Evolutionary conservation across 1,284 basidiomycete genomes (phyloP).

Genomic region (Cystobasidium sp.): DNA sequence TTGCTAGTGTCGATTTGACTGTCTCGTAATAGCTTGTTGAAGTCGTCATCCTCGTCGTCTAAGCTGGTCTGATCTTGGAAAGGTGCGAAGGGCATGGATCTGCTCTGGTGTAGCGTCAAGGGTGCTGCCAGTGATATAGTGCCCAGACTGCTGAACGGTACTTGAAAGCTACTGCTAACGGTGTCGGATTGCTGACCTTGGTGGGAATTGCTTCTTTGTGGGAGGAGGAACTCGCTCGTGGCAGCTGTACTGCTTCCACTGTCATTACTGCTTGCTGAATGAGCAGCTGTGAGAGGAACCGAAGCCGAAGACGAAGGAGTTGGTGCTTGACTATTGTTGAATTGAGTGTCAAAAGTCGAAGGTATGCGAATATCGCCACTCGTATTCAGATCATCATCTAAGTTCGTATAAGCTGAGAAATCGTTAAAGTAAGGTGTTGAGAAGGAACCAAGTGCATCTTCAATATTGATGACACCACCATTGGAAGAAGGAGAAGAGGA

Average conservation of each 20-base stretch:
- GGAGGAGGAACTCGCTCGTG: constrained; percentile 7
- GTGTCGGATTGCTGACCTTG: background rate
- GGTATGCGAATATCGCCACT: constrained; percentile 18
- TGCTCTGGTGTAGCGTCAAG: constrained; percentile 5
- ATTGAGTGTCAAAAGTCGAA: background rate
- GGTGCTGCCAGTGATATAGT: constrained; percentile 21
- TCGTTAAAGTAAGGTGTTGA: constrained; percentile 19
- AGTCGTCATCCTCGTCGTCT: constrained; percentile 28
- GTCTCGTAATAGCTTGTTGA: constrained; percentile 15
- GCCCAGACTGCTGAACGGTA: constrained; percentile 47
- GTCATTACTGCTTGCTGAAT: constrained; percentile 7
- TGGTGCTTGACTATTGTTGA: constrained; percentile 6
- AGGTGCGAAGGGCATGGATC: constrained; percentile 45
- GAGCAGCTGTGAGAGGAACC: constrained; percentile 5
- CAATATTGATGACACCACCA: constrained; percentile 30
- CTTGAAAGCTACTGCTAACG: constrained; percentile 7
- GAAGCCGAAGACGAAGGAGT: constrained; percentile 32
- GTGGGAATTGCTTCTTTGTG: background rate
- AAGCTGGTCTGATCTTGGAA: constrained; percentile 10
- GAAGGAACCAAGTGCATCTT: constrained; percentile 28
- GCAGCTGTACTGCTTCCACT: constrained; percentile 26
- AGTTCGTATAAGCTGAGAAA: constrained; percentile 28
- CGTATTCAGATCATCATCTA: constrained; percentile 26
- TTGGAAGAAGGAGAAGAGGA: background rate
- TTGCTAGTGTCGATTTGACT: constrained; percentile 8